Base-by-base conservation (phyloP, 148 eudicot genomes). In the Vaccinium vitisidaea region DNA sequence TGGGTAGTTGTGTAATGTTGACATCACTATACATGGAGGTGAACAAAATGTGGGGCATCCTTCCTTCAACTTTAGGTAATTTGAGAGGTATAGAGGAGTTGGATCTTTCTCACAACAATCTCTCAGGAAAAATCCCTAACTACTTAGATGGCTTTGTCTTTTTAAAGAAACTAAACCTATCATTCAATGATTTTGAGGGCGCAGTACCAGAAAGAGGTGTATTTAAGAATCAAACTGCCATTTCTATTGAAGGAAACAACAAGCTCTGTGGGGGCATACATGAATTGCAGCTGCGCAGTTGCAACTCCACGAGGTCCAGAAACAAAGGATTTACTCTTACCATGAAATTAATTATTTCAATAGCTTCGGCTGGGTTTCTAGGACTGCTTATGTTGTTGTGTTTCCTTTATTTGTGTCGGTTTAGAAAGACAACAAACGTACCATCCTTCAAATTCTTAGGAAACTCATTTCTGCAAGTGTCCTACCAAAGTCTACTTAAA, bases 91-190 rank as follows among this genome's bases (percentile, higher is more conserved):
- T 81, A 2, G 4, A 8, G n/a, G 23, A 43, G 3, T 65, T 18
- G 8, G 83, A 81, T 27, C 58, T 81, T n/a, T 81, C 83, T 8
- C 56, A 15, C 19, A 81, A 81, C 67, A 81, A 81, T 30, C 46
- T 81, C 2, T 39, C 83, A 36, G 83, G 83, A 5, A 6, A 67
- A 21, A 81, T 81, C 23, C 83, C 83, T 15, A 1, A 4, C 13
- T 25, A 18, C 15, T 71, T 81, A 4, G 83, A 14, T 50, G 46
- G 21, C 39, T 53, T 81, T 39, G 56, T 2, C 19, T 67, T 39
- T 46, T 81, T 81, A 32, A 25, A 46, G 27, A 61, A 21, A 23
- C 19, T 81, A 50, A 67, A 81, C 19, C 67, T 13, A 43, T 43
- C 46, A 43, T 43, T 43, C 46, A 43, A 43, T 5, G 46, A 43